Base-by-base conservation (phyloP, 2,329 filamentous ascomycete genomes). In the Pseudopyrenochaeta lycopersici region DNA sequence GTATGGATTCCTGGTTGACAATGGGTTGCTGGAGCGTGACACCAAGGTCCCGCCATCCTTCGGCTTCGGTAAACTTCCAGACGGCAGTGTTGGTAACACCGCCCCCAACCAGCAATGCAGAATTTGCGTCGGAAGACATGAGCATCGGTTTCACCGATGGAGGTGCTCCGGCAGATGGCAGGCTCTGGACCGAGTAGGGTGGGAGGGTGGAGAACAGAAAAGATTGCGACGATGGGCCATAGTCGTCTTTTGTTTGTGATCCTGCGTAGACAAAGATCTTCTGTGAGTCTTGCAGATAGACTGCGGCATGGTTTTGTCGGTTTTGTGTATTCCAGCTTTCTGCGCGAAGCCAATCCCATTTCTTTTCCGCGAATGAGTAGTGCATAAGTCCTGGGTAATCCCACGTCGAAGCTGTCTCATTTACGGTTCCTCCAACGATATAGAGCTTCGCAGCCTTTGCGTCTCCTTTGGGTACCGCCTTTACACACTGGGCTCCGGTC, bases 221-320 rank as follows among this genome's bases (percentile, higher is more conserved):
- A 0, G 91, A 94, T 63, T 91, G 84, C 1, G 88, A 85, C 1
- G 90, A 92, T 1, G 84, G 78, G 6, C 78, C 76, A 7, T 78
- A 74, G 30, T 76, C 71, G 35, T 77, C 78, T 21, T 85, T 85
- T 62, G 88, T 84, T 64, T 88, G 86, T 14, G 83, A 86, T 40
- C 94, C 94, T 29, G 88, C 90, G 71, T 93, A 97, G 21, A 97
- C 82, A 20, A 97, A 77, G 49, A 98, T 90, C 3, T 86, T 84
- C 49, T 91, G 83, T 14, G 86, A 84, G 18, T 83, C 82, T 57
- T 87, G 83, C 48, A 98, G 80, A 71, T 92, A 97, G 15, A 85
- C 83, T 11, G 90, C 89, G 61, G 86, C 88, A 74, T 98, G 94
- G 63, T 88, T 85, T 53, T 86, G 80, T 52, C 92, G 87, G 67